phyloP scores from a whole-genome alignment of 441 rosid species.

The Mallotus japonicus region DNA sequence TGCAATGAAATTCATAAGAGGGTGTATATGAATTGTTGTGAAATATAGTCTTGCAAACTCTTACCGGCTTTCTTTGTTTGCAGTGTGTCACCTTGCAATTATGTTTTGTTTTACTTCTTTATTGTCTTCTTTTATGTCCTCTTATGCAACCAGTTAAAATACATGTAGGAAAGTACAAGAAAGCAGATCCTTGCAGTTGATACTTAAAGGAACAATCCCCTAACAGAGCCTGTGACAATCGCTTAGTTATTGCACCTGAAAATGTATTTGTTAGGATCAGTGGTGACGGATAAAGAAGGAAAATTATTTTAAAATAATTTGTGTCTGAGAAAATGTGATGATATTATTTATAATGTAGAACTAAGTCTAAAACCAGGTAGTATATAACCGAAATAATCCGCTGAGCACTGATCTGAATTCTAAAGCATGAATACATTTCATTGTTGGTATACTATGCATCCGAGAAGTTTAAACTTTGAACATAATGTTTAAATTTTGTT shows the following conservation, averaged over 20 bases:
- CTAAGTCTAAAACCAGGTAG: not conserved
- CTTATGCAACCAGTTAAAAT: not conserved
- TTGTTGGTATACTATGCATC: not conserved
- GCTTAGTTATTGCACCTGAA: not conserved
- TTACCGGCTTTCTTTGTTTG: constrained; percentile 20
- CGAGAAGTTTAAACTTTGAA: not conserved
- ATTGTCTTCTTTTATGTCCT: not conserved
- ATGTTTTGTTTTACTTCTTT: not conserved
- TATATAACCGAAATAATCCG: not conserved
- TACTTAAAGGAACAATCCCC: not conserved
- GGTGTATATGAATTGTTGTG: constrained; percentile 45
- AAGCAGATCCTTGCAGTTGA: not conserved
- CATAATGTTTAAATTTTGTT: not conserved
- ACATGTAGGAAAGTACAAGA: constrained; percentile 6
- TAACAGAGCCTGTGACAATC: not conserved
- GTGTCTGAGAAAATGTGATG: not conserved
- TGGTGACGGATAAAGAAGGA: not conserved
- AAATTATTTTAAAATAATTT: not conserved
- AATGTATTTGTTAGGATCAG: not conserved
- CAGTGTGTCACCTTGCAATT: constrained; percentile 9
- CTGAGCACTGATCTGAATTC: too few relatives aligned
- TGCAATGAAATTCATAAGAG: constrained; percentile 32
- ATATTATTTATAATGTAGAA: not conserved
- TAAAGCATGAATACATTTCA: too few relatives aligned
- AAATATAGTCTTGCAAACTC: constrained; percentile 35